Evolutionary conservation across 2,329 filamentous ascomycete genomes (phyloP).

Genomic region (Penicillium sp.): DNA sequence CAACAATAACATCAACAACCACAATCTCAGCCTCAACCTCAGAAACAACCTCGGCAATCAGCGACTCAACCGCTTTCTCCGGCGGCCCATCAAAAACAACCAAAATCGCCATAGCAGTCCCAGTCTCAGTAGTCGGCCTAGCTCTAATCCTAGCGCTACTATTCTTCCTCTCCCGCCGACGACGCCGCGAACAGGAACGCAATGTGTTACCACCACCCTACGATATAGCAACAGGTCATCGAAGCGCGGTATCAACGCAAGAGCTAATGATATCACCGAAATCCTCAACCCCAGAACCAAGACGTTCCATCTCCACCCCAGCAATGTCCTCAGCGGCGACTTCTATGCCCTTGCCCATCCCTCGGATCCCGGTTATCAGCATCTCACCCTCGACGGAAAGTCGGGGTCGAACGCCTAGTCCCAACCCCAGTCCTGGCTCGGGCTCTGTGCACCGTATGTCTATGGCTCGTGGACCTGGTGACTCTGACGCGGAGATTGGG

Average conservation of each 20-base stretch:
- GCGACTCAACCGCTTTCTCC: slow-evolving; percentile 5
- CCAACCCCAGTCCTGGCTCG: neutral
- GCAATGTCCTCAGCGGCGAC: neutral
- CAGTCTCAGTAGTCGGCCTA: slow-evolving; percentile 32
- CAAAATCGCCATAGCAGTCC: slow-evolving; percentile 37
- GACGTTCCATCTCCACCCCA: neutral
- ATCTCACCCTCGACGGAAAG: slow-evolving; percentile 2
- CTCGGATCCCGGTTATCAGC: slow-evolving; percentile 10
- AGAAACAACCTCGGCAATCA: neutral
- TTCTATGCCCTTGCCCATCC: neutral
- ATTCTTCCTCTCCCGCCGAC: slow-evolving; percentile 29
- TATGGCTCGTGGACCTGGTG: neutral
- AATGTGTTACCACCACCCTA: slow-evolving; percentile 7
- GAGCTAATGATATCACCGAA: slow-evolving; percentile 13
- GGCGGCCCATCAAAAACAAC: slow-evolving; percentile 20
- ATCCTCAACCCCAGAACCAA: neutral
- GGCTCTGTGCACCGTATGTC: neutral
- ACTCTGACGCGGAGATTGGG: slow-evolving; percentile 12
- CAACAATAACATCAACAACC: neutral
- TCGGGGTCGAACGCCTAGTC: neutral
- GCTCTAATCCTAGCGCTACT: slow-evolving; percentile 25
- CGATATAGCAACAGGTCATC: slow-evolving; percentile 10
- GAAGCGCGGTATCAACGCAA: slow-evolving; percentile 13
- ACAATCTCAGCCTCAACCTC: neutral
- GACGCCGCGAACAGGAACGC: slow-evolving; percentile 14